Conservation (phyloP, 306 rosid species). For the Parietaria judaica region DNA sequence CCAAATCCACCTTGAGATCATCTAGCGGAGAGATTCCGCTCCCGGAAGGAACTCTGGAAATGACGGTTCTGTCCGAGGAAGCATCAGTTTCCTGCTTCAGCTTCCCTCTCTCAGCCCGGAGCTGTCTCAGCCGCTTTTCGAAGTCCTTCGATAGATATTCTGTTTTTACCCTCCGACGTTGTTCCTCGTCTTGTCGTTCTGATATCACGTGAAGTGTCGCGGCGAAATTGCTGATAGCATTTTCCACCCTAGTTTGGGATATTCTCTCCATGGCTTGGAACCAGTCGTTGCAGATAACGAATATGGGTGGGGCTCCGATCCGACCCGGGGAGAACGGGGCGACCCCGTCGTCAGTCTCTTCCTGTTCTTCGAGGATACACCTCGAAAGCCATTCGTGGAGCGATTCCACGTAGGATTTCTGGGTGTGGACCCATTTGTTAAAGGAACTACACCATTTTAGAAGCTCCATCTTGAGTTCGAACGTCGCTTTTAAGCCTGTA, state of each 20-base stretch:
- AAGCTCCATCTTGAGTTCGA: constrained; percentile 94
- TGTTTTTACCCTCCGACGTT: constrained; percentile 70
- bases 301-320: constrained; percentile 78
- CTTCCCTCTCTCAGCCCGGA: constrained; percentile 46
- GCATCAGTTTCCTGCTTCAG: constrained; percentile 43
- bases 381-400: constrained; percentile 78
- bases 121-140: constrained; percentile 56
- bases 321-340: constrained; percentile 91
- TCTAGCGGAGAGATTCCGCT: constrained; percentile 77
- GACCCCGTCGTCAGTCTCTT: constrained; percentile 79
- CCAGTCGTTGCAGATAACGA: constrained; percentile 87
- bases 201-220: constrained; percentile 63
- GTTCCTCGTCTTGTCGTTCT: constrained; percentile 90
- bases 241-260: constrained; percentile 65
- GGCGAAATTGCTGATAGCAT: constrained; percentile 70
- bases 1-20: constrained; percentile 84
- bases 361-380: constrained; percentile 67
- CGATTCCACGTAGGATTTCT: constrained; percentile 72
- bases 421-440: constrained; percentile 77
- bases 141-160: constrained; percentile 66
- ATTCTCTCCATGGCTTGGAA: constrained; percentile 78
- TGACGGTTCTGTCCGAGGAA: constrained; percentile 28
- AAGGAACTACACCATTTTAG: constrained; percentile 77
- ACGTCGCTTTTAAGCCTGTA: constrained; percentile 68
- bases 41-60: constrained; percentile 49